phyloP scores from a whole-genome alignment of 352 stramenopile genomes.

The Phytophthora europaea region DNA sequence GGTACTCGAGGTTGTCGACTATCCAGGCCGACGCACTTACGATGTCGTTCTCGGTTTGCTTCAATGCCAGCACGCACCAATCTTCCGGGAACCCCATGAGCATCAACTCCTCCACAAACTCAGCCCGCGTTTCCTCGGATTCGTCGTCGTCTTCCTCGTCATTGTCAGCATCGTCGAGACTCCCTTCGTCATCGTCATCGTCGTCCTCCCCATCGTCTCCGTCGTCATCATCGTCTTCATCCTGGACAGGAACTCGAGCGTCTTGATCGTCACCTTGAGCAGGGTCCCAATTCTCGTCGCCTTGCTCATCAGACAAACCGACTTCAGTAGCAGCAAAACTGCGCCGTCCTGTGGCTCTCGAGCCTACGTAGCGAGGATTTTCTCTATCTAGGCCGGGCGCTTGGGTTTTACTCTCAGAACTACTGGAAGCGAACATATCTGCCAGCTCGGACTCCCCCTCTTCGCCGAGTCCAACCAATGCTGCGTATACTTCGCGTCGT shows the following conservation, averaged over 20 bases:
- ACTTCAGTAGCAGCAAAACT: slow-evolving; percentile 7
- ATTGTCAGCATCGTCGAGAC: slow-evolving; percentile 27
- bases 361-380: background rate
- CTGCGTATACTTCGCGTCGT: slow-evolving; percentile 56
- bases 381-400: background rate
- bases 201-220: slow-evolving; percentile 11
- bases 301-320: slow-evolving; percentile 1
- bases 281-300: slow-evolving; percentile 26
- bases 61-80: slow-evolving; percentile 92
- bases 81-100: slow-evolving; percentile 95
- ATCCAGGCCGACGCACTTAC: slow-evolving; percentile 93
- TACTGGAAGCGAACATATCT: slow-evolving; percentile 8
- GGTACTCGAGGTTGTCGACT: slow-evolving; percentile 94
- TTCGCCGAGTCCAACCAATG: slow-evolving; percentile 48
- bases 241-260: background rate
- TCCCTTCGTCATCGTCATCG: slow-evolving; percentile 27
- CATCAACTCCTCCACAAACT: slow-evolving; percentile 93
- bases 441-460: slow-evolving; percentile 41
- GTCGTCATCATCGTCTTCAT: slow-evolving; percentile 22
- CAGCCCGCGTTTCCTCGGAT: slow-evolving; percentile 61
- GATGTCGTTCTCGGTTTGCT: slow-evolving; percentile 93
- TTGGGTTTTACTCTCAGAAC: background rate
- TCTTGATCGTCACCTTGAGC: slow-evolving; percentile 21
- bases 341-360: background rate
- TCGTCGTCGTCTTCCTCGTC: slow-evolving; percentile 57